phyloP scores from a whole-genome alignment of 176 grass and related monocot species.

The Rhynchospora tenuis region DNA sequence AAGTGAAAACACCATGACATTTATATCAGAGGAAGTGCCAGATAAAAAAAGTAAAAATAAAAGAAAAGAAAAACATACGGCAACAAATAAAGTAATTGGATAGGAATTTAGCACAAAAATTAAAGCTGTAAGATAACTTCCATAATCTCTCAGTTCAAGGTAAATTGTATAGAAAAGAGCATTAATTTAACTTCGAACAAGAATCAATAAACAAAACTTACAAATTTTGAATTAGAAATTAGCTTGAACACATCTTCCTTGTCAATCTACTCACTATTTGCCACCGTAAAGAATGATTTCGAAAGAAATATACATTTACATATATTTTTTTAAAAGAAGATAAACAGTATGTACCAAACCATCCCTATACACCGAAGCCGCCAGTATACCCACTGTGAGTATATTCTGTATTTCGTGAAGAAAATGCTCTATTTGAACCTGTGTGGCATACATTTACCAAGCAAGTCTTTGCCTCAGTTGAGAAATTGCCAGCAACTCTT shows the following conservation, averaged over 20 bases:
- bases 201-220: neutral
- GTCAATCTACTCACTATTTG: neutral
- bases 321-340: no score
- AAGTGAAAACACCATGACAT: neutral
- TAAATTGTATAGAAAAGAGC: neutral
- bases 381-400: neutral
- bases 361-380: neutral
- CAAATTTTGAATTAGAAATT: neutral
- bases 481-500: slow-evolving; percentile 40
- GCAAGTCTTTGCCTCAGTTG: slow-evolving; percentile 23
- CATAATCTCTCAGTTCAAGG: neutral
- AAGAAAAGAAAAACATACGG: neutral
- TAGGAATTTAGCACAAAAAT: neutral
- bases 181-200: neutral
- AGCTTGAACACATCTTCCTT: neutral
- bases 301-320: slow-evolving; percentile 13
- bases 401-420: slow-evolving; percentile 20
- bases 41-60: neutral
- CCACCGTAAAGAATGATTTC: neutral
- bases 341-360: neutral
- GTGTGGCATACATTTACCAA: slow-evolving; percentile 35
- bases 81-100: neutral
- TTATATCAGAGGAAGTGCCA: neutral
- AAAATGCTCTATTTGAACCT: slow-evolving; percentile 24
- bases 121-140: neutral